Conservation (phyloP, 1,284 basidiomycete genomes). For the Uromyces viciae-fabae region DNA sequence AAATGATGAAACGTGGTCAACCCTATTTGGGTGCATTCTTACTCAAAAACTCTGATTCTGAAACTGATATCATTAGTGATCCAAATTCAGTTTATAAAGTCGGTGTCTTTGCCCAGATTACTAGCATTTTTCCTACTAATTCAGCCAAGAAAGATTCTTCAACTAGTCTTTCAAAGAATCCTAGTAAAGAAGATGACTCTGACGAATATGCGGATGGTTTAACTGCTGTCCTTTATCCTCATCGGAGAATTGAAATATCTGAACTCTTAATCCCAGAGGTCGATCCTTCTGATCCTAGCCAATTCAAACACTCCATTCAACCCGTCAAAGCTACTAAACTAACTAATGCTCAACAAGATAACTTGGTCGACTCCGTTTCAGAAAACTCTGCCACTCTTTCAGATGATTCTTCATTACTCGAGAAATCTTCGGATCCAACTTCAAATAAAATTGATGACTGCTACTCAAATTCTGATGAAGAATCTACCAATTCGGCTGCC, state of each 20-base stretch:
- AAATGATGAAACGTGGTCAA: slow-evolving; percentile 93
- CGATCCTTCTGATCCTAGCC: slow-evolving; percentile 45
- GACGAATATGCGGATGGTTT: slow-evolving; percentile 71
- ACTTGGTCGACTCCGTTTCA: neutral
- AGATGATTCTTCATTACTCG: neutral
- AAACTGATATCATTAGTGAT: slow-evolving; percentile 87
- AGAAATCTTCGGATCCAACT: slow-evolving; percentile 14
- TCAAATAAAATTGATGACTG: slow-evolving; percentile 13
- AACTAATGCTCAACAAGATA: neutral
- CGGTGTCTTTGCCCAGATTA: slow-evolving; percentile 96
- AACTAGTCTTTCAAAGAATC: slow-evolving; percentile 53
- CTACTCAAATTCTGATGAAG: slow-evolving; percentile 10
- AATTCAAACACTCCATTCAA: slow-evolving; percentile 42
- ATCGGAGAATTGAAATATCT: slow-evolving; percentile 84
- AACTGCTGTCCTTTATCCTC: slow-evolving; percentile 92
- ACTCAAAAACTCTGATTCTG: slow-evolving; percentile 87
- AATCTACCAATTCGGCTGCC: slow-evolving; percentile 54
- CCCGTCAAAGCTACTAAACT: slow-evolving; percentile 42
- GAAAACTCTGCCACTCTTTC: neutral
- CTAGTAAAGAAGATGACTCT: slow-evolving; percentile 54
- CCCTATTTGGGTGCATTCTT: slow-evolving; percentile 97
- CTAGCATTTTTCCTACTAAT: slow-evolving; percentile 78
- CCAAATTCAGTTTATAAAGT: slow-evolving; percentile 84
- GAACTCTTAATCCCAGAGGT: slow-evolving; percentile 62
- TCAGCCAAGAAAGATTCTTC: slow-evolving; percentile 49